Percentiles rank a stretch among this genome's conserved stretches.
phyloP scores from a whole-genome alignment of 176 grass and related monocot genomes.

The Cenchrus fungigraminus region DNA sequence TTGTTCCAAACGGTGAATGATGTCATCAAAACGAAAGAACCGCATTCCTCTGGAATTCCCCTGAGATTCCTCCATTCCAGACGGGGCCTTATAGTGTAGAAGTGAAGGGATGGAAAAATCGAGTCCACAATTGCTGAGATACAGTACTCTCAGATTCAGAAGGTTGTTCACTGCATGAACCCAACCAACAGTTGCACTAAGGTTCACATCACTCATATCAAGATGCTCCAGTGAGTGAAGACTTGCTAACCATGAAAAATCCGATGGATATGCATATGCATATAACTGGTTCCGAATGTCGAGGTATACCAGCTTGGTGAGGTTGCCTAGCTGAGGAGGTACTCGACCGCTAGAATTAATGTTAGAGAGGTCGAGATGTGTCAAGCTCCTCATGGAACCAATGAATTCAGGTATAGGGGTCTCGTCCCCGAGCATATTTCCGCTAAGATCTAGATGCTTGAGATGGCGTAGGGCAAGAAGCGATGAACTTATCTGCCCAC shows the following conservation, averaged over 20 bases:
- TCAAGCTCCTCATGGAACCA: not conserved
- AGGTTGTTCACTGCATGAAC: not conserved
- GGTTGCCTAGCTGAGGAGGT: conserved; percentile 6
- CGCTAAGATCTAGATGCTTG: not conserved
- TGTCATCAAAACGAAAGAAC: no score
- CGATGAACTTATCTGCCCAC: not conserved
- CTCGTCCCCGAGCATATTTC: not conserved
- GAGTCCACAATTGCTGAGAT: not conserved
- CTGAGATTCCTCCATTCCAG: no score
- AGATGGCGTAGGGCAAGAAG: not conserved
- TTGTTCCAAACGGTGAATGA: no score
- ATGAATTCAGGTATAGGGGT: not conserved
- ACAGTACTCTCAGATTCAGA: not conserved
- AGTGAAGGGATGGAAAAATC: not conserved
- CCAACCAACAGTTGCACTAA: not conserved
- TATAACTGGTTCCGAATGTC: not conserved
- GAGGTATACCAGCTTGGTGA: not conserved
- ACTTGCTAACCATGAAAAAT: not conserved
- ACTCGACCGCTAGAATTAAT: not conserved
- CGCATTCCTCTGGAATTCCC: no score
- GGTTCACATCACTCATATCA: not conserved
- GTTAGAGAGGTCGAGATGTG: not conserved
- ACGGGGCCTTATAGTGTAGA: not conserved
- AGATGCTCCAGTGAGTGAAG: not conserved
- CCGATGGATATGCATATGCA: not conserved